Percentiles rank a stretch among this genome's conserved stretches.
phyloP scores from a whole-genome alignment of 1,284 basidiomycete species.

The Puccinia polysora region DNA sequence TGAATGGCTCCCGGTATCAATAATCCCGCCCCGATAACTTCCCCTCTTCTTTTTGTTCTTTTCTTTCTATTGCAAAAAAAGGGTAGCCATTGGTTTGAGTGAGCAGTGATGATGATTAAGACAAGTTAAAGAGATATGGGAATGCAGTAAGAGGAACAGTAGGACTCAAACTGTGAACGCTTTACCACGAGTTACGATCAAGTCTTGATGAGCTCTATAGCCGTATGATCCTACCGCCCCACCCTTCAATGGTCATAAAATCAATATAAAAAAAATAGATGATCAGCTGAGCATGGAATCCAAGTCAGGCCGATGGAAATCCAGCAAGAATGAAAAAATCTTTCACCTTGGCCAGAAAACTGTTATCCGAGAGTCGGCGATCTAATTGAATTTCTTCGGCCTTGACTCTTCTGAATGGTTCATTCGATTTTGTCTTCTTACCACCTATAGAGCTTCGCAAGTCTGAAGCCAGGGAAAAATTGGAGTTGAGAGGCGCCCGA shows the following conservation, averaged over 20 bases:
- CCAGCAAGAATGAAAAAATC: background rate
- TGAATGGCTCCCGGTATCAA: constrained; percentile 42
- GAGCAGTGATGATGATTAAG: too few species aligned
- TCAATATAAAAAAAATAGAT: background rate
- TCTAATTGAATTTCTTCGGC: constrained; percentile 41
- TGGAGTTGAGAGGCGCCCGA: background rate
- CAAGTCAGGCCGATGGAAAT: too few species aligned
- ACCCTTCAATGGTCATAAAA: constrained; percentile 19
- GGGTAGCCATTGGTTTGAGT: too few species aligned
- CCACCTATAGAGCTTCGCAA: background rate
- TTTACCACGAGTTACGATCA: constrained; percentile 43
- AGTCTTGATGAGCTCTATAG: constrained; percentile 41
- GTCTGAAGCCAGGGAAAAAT: background rate
- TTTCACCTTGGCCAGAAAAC: constrained; percentile 42
- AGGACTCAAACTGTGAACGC: constrained; percentile 39
- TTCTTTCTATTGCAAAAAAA: constrained; percentile 31
- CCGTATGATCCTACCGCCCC: constrained; percentile 40
- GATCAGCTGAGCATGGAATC: background rate
- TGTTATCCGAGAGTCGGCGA: constrained; percentile 36
- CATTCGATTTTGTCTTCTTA: constrained; percentile 28
- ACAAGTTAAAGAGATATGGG: background rate
- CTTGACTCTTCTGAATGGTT: constrained; percentile 37
- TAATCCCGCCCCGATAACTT: constrained; percentile 43
- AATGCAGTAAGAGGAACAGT: background rate
- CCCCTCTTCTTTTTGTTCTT: constrained; percentile 44